Evolutionary conservation across 306 rosid genomes (phyloP).

Genomic region (Amphicarpaea edgeworthii): DNA sequence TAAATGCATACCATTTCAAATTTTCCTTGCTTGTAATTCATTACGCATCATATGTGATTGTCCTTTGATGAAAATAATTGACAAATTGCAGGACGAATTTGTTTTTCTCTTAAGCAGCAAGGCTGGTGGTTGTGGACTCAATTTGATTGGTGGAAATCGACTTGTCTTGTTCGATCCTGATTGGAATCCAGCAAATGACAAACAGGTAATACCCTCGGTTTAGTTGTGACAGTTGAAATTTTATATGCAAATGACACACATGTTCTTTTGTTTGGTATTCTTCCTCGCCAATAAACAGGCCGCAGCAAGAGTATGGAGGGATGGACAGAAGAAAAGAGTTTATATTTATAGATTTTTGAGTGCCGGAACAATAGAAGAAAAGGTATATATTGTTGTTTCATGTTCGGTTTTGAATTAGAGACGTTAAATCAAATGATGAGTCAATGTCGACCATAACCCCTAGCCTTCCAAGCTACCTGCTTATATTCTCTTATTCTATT

Average conservation of each 20-base stretch:
- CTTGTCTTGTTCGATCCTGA: conserved; percentile 96
- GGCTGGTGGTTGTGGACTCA: conserved; percentile 99
- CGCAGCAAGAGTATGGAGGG: conserved; percentile 99
- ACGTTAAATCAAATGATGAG: too few relatives aligned
- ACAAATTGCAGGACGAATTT: conserved; percentile 80
- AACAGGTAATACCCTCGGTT: conserved; percentile 68
- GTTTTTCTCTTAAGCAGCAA: conserved; percentile 96
- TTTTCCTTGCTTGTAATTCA: conserved; percentile 19
- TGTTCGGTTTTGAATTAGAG: too few relatives aligned
- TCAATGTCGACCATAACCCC: too few relatives aligned
- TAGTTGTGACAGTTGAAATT: conserved; percentile 30
- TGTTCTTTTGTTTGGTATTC: conserved; percentile 41
- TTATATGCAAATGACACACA: background rate
- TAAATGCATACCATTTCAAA: conserved; percentile 29
- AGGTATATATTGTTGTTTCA: conserved; percentile 60
- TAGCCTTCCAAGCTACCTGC: too few relatives aligned
- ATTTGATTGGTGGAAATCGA: conserved; percentile 97
- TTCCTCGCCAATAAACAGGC: conserved; percentile 63
- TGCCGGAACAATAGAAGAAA: conserved; percentile 96
- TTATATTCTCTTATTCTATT: too few relatives aligned
- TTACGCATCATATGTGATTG: background rate
- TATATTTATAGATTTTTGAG: conserved; percentile 89
- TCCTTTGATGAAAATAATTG: conserved; percentile 26
- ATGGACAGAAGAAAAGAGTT: conserved; percentile 98
- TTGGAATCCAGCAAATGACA: conserved; percentile 99